Percentiles rank a stretch among this genome's conserved stretches.
Conservation (phyloP, 1,139 yeast species). For the Geotrichum carabidarum region DNA sequence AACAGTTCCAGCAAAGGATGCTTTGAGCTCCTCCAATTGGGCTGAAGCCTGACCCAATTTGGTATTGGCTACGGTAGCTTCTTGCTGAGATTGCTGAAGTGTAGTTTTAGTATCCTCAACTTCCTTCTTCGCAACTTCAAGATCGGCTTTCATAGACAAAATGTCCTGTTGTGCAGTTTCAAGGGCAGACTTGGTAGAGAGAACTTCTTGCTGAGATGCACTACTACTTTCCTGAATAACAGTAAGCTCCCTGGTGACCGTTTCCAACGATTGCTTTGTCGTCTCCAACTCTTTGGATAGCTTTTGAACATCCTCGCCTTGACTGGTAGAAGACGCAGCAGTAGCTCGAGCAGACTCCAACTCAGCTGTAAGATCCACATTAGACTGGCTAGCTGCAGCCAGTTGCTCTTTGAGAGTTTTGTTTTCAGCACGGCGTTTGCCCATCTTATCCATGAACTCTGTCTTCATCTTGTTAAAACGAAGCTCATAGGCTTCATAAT, state of each 20-base stretch:
- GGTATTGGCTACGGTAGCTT: constrained; percentile 10
- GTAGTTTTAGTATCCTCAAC: constrained; percentile 19
- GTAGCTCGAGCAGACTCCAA: constrained; percentile 25
- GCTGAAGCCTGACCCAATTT: constrained; percentile 22
- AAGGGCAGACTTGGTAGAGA: constrained; percentile 57
- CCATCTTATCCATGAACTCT: constrained; percentile 34
- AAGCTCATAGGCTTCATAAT: constrained; percentile 22
- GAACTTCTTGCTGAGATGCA: constrained; percentile 30
- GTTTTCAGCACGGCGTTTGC: constrained; percentile 28
- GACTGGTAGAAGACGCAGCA: constrained; percentile 28
- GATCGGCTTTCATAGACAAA: constrained; percentile 53
- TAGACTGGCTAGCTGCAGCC: constrained; percentile 20
- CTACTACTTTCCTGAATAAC: constrained; percentile 18
- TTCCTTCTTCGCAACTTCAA: constrained; percentile 30
- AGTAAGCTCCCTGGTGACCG: background rate
- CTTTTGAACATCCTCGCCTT: background rate
- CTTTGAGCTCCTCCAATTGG: constrained; percentile 36
- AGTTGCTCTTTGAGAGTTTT: constrained; percentile 25
- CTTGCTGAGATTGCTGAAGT: constrained; percentile 25
- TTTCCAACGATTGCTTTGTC: background rate
- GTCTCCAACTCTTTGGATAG: constrained; percentile 18
- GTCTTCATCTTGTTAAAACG: constrained; percentile 28
- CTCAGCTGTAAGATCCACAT: constrained; percentile 23
- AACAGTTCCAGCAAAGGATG: constrained; percentile 29
- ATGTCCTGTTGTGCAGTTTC: constrained; percentile 61